These are phyloP conservation scores for Eucommia ulmoides DNA, from an alignment of 257 asterid species.

Conservation along the genomic window DNA sequence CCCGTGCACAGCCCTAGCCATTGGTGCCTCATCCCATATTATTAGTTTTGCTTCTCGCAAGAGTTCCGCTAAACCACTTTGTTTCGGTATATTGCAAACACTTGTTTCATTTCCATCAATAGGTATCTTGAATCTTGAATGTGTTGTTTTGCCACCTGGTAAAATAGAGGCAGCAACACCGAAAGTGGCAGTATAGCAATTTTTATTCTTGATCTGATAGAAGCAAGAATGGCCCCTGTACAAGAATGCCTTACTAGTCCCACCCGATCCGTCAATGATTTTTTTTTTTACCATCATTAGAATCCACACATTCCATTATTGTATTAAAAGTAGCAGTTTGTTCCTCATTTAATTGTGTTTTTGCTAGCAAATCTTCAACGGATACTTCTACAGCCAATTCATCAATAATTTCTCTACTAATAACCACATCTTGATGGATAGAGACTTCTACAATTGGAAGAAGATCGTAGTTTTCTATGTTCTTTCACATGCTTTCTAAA, in stretches of 20 bases:
- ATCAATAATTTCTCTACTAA: neutral
- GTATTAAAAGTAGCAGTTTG: neutral
- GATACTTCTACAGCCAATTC: neutral
- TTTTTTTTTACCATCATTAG: neutral
- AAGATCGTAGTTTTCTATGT: too few relatives aligned
- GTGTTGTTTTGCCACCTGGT: slow-evolving; percentile 1
- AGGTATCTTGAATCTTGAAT: slow-evolving; percentile 10
- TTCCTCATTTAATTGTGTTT: neutral
- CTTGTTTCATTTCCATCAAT: too few relatives aligned
- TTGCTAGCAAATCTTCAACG: neutral
- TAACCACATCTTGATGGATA: neutral
- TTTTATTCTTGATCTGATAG: neutral
- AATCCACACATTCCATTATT: neutral
- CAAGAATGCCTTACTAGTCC: slow-evolving; percentile 1
- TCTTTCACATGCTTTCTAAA: too few relatives aligned
- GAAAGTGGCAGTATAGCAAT: neutral
- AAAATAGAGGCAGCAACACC: slow-evolving; percentile 2
- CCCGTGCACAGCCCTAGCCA: too few relatives aligned
- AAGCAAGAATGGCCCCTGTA: neutral
- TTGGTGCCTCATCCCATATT: too few relatives aligned
- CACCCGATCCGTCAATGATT: slow-evolving; percentile 3
- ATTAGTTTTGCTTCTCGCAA: too few relatives aligned
- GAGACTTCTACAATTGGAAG: too few relatives aligned
- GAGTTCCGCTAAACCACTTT: too few relatives aligned
- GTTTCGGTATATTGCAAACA: too few relatives aligned